Evolutionary conservation across 139 green algal genomes (phyloP), one percentile per base, ranked within the genome.

Genomic region (Diplosphaera chodatii): DNA sequence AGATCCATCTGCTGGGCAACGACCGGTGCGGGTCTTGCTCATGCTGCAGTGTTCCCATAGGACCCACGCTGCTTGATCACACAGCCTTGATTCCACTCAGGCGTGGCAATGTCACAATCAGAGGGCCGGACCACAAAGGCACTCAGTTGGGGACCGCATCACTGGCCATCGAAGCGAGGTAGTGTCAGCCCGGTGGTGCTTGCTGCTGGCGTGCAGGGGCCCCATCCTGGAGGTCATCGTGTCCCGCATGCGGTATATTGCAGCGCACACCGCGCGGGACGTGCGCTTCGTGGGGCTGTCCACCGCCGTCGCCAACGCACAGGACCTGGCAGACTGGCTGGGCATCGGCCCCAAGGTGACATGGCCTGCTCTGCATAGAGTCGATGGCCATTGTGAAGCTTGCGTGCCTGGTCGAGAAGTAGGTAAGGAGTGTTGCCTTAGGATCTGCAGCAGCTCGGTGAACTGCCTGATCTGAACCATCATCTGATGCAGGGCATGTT

Each of bases 181-280:
- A n/a, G n/a, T n/a, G n/a, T n/a, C n/a, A n/a, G n/a, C n/a, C n/a
- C n/a, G n/a, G n/a, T n/a, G n/a, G n/a, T n/a, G n/a, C n/a, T n/a
- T n/a, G n/a, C n/a, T n/a, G n/a, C n/a, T 65, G 3, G 25, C 13
- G 3, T 68, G 63, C 75, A 80, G 93, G 27, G 95, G 95, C 0
- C 94, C 94, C 48, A 93, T 95, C 66, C 86, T 99, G 69, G 95
- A 99, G 84, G 93, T 98, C 28, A 96, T 95, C 59, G 92, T 96
- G 37, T 91, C 84, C 20, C 74, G 92, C 67, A 96, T 96, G 89
- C 78, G 87, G 27, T 97, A 97, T 88, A 93, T 97, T 37, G 82
- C 89, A 0, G 76, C 80, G 0, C 74, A 78, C 63, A 91, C 84
- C 6, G 81, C 77, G 28, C 74, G 68, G 28, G 27, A 67, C 31